These are phyloP conservation scores for Talaromyces sp. DNA, from an alignment of 2,329 filamentous ascomycete species.

Conservation along the genomic window DNA sequence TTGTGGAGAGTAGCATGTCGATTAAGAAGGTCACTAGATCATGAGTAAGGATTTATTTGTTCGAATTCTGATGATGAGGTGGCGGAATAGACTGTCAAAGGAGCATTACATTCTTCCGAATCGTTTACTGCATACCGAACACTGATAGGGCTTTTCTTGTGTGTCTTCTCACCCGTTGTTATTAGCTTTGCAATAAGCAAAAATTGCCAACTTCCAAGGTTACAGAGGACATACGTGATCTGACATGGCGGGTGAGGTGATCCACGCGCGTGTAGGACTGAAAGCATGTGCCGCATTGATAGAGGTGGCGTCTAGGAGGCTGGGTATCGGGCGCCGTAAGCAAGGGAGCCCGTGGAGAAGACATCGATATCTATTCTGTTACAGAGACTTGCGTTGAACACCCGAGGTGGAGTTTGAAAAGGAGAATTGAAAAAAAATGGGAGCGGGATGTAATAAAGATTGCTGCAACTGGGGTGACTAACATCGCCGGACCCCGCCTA, in stretches of 20 bases:
- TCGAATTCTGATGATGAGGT: no score
- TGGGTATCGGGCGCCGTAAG: background rate
- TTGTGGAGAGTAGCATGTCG: conserved; percentile 9
- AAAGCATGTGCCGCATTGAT: conserved; percentile 10
- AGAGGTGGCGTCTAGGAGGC: conserved; percentile 9
- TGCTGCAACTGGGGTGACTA: background rate
- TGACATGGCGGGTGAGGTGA: conserved; percentile 28
- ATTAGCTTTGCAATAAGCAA: background rate
- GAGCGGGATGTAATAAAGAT: background rate
- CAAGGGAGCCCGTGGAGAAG: background rate
- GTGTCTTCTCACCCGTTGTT: conserved; percentile 17
- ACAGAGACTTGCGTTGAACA: background rate
- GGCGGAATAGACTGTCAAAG: background rate
- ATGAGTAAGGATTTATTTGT: background rate
- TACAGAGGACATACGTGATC: no score
- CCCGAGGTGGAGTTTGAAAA: background rate
- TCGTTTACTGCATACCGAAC: conserved; percentile 22
- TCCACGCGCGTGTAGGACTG: conserved; percentile 23
- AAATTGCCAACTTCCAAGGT: no score
- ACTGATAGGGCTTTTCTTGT: conserved; percentile 25
- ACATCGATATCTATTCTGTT: background rate
- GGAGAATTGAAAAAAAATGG: background rate
- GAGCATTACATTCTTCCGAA: conserved; percentile 23
- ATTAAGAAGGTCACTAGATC: conserved; percentile 17
- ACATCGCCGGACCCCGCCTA: background rate